Evolutionary conservation across 1,284 basidiomycete genomes (phyloP).

Genomic region (Malassezia psittaci): DNA sequence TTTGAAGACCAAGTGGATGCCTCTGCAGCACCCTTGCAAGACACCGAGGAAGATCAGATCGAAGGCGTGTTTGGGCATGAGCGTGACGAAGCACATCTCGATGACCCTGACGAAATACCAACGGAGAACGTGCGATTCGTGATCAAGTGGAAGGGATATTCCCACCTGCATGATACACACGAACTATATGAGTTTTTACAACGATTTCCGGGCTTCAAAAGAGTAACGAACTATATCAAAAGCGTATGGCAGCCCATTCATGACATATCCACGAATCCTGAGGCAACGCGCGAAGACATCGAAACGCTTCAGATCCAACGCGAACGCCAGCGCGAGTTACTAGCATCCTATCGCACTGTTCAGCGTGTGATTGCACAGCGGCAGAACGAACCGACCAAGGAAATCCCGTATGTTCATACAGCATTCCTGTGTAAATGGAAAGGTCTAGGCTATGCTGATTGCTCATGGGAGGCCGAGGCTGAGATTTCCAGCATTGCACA

Average conservation of each 20-base stretch:
- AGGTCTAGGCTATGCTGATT: slow-evolving; percentile 83
- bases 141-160: slow-evolving; percentile 51
- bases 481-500: slow-evolving; percentile 58
- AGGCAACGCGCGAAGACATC: slow-evolving; percentile 72
- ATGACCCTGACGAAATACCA: slow-evolving; percentile 48
- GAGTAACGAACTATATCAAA: slow-evolving; percentile 98
- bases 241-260: slow-evolving; percentile 62
- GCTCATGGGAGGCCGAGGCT: slow-evolving; percentile 77
- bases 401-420: slow-evolving; percentile 54
- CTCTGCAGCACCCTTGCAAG: background rate
- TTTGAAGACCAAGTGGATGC: slow-evolving; percentile 40
- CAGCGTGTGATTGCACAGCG: slow-evolving; percentile 83
- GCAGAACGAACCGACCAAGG: slow-evolving; percentile 56
- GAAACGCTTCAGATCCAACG: slow-evolving; percentile 71
- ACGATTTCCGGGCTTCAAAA: slow-evolving; percentile 83
- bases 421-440: slow-evolving; percentile 98
- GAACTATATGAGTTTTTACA: slow-evolving; percentile 84
- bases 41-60: slow-evolving; percentile 44
- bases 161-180: slow-evolving; percentile 68
- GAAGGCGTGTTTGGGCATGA: slow-evolving; percentile 50
- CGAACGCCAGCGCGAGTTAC: slow-evolving; percentile 76
- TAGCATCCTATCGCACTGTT: slow-evolving; percentile 80
- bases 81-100: slow-evolving; percentile 37
- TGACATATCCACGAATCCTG: slow-evolving; percentile 59
- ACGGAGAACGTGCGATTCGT: slow-evolving; percentile 49